phyloP scores from a whole-genome alignment of 1,284 basidiomycete species.

The Tilletia walkeri region DNA sequence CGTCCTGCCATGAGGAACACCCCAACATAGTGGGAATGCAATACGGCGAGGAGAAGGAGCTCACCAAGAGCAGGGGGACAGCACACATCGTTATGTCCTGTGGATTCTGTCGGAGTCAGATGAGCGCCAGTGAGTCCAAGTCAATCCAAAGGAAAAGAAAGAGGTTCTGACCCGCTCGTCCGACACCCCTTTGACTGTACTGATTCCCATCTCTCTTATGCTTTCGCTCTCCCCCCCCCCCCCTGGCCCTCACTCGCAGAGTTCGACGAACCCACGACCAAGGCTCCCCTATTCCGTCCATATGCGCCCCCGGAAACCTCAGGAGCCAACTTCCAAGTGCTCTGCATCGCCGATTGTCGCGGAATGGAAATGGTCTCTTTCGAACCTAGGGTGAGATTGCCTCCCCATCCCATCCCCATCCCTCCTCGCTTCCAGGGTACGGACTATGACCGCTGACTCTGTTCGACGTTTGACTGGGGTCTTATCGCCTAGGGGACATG shows the following conservation, averaged over 20 bases:
- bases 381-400: constrained; percentile 29
- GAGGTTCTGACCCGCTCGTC: neutral
- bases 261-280: constrained; percentile 45
- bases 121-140: neutral
- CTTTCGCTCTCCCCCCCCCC: constrained; percentile 4
- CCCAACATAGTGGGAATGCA: constrained; percentile 43
- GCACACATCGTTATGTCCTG: constrained; percentile 51
- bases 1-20: constrained; percentile 50
- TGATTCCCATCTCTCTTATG: neutral
- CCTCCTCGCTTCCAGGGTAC: neutral
- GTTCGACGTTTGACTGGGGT: neutral
- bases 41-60: constrained; percentile 37
- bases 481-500: constrained; percentile 29
- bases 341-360: constrained; percentile 50
- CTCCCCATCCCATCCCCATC: neutral
- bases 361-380: constrained; percentile 45
- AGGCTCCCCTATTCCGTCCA: constrained; percentile 37
- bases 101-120: constrained; percentile 15
- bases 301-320: constrained; percentile 27
- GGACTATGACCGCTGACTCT: neutral
- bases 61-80: constrained; percentile 43
- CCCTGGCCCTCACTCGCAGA: constrained; percentile 23
- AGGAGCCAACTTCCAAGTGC: constrained; percentile 36
- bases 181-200: constrained; percentile 17
- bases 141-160: neutral